A percentile compares a stretch with the other conserved stretches of the same genome.
phyloP scores from a whole-genome alignment of 179 eudicot species.

The Silene coronaria region DNA sequence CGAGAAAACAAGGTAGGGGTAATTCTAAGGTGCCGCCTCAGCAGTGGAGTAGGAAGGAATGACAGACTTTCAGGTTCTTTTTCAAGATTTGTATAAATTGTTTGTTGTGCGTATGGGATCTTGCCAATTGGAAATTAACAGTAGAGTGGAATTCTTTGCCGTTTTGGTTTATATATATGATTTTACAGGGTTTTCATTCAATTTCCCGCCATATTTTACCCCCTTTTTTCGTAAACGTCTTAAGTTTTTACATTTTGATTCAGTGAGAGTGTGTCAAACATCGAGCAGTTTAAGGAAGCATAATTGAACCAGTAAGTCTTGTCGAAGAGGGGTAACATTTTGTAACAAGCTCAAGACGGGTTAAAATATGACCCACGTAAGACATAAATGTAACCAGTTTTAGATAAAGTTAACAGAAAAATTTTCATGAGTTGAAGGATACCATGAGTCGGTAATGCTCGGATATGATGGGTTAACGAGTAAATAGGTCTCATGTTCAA shows the following conservation, averaged over 20 bases:
- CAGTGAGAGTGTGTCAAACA: background rate
- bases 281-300: background rate
- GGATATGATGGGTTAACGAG: no score
- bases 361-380: no score
- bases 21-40: slow-evolving; percentile 36
- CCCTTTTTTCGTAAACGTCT: background rate
- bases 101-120: slow-evolving; percentile 1
- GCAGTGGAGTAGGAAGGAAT: slow-evolving; percentile 56
- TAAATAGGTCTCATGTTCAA: no score
- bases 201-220: background rate
- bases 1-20: slow-evolving; percentile 41
- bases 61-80: slow-evolving; percentile 10
- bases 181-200: background rate
- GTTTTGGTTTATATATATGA: background rate
- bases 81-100: background rate
- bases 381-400: no score
- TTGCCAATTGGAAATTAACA: background rate
- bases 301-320: no score
- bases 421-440: no score
- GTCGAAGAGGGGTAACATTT: no score
- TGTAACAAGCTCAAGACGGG: no score
- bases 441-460: no score
- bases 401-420: no score
- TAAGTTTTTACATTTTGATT: background rate
- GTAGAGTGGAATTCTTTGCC: background rate